Conservation (phyloP, 768 basidiomycete genomes). For the Boletus barrowsii region DNA sequence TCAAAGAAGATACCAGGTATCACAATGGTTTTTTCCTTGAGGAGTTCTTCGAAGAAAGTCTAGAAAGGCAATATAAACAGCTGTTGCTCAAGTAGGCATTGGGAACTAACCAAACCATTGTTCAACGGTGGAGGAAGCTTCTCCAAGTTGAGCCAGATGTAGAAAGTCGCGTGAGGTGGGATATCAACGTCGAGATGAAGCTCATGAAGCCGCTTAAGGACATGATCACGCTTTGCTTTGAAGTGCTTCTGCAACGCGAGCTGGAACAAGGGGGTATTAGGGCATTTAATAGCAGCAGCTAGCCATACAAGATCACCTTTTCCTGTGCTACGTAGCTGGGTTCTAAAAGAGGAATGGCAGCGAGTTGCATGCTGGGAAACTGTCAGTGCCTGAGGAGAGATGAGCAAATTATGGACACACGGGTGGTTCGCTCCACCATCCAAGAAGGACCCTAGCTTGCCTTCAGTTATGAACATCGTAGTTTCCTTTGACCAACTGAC, state of each 20-base stretch:
- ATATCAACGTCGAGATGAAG: constrained; percentile 76
- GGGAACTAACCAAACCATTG: constrained; percentile 70
- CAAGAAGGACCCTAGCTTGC: constrained; percentile 67
- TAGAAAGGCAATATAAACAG: constrained; percentile 21
- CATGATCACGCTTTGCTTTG: constrained; percentile 87
- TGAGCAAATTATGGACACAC: constrained; percentile 40
- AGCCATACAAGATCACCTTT: constrained; percentile 42
- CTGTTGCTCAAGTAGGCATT: neutral
- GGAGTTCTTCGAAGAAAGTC: constrained; percentile 93
- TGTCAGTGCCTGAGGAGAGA: neutral
- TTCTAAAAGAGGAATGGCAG: constrained; percentile 81
- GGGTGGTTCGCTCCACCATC: constrained; percentile 95
- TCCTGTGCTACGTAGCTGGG: constrained; percentile 65
- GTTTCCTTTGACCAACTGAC: constrained; percentile 28
- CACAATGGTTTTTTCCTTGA: constrained; percentile 88
- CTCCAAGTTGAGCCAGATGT: constrained; percentile 90
- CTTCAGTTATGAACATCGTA: neutral
- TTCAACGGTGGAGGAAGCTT: constrained; percentile 77
- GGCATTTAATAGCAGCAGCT: neutral
- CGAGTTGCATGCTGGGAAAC: constrained; percentile 68
- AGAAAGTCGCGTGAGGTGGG: constrained; percentile 83
- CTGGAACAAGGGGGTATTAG: constrained; percentile 31
- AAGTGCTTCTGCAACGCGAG: constrained; percentile 87
- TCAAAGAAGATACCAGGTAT: constrained; percentile 92
- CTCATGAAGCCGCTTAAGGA: constrained; percentile 73